Base-by-base conservation (phyloP, 176 grass and related monocot genomes). In the Paspalum vaginatum region DNA sequence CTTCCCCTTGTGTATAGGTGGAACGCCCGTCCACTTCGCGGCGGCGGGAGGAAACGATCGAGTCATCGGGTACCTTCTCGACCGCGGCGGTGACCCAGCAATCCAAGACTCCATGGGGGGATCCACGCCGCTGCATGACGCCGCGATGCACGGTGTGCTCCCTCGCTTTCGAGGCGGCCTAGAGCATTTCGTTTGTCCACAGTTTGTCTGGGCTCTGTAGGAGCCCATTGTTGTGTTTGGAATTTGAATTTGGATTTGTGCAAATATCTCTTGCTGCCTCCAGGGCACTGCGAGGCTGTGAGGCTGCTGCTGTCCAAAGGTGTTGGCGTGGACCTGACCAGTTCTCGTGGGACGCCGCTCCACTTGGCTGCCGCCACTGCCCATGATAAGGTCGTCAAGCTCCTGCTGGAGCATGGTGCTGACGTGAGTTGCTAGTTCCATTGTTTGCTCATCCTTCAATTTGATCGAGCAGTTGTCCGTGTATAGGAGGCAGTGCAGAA, bases 351-450 rank as follows among this genome's bases (percentile, higher is more conserved):
- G 2, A 64, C 72, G 9, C 88, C 83, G 11, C 66, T 90, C 74
- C 77, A 77, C 74, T 13, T 86, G 63, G 83, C 88, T 14, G 45
- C 67, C 32, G 2, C 2, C 26, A 63, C 49, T 32, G 54, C 11
- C 41, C 47, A 45, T 22, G 70, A 52, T 39, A 7, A 50, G 45
- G 20, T 44, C 41, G 13, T 82, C 38, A 82, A 86, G 62, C 44
- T 86, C 81, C 69, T 90, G 47, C 67, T 90, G 58, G 71, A 83
- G 22, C 70, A 74, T 70, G 68, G 69, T 64, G 87, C 83, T 20
- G 55, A 86, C 52, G 83, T 90, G 82, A 72, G 75, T 25, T 25
- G 21, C n/a, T 24, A 59, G 56, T 59, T 59, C 7, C 42, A 43
- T 65, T 44, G 59, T 65, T 49, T 7, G 7, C 42, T 32, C 32